These are phyloP conservation scores for Kernera saxatilis DNA, from an alignment of 345 rosid genomes.

Conservation along the genomic window DNA sequence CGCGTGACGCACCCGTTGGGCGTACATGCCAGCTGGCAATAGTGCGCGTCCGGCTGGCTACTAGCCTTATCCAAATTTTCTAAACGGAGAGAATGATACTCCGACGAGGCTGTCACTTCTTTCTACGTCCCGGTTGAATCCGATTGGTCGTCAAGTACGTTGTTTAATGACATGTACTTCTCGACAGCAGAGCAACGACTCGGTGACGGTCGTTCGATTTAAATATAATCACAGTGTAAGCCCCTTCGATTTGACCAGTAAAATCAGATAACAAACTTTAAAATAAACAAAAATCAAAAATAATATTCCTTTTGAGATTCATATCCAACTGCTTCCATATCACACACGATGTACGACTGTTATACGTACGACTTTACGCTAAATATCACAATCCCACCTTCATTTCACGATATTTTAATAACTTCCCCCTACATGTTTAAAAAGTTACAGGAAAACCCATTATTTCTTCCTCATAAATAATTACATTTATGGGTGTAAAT, in stretches of 20 bases:
- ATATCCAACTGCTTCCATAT: conserved; percentile 20
- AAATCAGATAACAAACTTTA: background rate
- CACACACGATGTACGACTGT: conserved; percentile 25
- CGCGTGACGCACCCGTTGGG: background rate
- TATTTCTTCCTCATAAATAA: background rate
- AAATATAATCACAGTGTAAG: background rate
- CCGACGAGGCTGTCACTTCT: conserved; percentile 11
- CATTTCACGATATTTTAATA: background rate
- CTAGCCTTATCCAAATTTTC: conserved; percentile 33
- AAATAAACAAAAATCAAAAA: background rate
- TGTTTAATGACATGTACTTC: conserved; percentile 10
- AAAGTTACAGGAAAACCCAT: background rate
- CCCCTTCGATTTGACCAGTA: conserved; percentile 23
- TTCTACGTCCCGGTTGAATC: conserved; percentile 7
- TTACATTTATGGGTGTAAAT: no score
- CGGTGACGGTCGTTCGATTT: conserved; percentile 19
- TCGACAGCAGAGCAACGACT: conserved; percentile 19
- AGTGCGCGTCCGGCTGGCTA: conserved; percentile 30
- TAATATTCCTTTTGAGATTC: conserved; percentile 25
- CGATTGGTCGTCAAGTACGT: conserved; percentile 11
- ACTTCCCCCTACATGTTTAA: background rate
- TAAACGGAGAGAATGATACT: background rate
- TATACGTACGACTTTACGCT: background rate
- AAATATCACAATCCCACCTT: background rate
- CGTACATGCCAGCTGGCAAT: conserved; percentile 27